Evolutionary conservation across 164 flowering plant species (phyloP).

Genomic region (Nymphaea colorata): DNA sequence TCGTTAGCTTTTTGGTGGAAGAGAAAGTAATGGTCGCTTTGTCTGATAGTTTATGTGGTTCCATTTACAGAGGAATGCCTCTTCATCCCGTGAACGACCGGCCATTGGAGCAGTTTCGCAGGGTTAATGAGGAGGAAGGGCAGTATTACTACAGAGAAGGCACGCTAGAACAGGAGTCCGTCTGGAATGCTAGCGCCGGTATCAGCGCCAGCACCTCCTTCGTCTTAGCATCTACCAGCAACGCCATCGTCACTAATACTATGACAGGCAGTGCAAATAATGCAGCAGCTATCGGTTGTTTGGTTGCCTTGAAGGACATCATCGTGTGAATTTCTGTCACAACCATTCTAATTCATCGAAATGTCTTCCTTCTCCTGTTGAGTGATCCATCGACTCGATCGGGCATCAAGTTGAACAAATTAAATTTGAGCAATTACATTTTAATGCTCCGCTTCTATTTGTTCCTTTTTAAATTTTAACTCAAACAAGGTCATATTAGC

Average conservation of each 20-base stretch:
- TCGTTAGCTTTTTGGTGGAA: no score
- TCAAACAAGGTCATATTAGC: no score
- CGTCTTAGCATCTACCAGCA: neutral
- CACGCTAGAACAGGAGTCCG: conserved; percentile 27
- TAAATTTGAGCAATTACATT: no score
- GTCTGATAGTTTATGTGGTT: no score
- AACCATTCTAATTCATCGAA: no score
- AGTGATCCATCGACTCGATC: no score
- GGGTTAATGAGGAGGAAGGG: conserved; percentile 29
- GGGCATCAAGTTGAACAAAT: no score
- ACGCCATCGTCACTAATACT: neutral
- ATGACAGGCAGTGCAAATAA: neutral
- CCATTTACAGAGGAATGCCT: conserved; percentile 41
- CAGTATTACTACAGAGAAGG: conserved; percentile 42
- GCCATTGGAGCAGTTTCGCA: conserved; percentile 19
- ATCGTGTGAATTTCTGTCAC: conserved; percentile 2
- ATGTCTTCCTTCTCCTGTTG: neutral
- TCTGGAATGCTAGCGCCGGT: neutral
- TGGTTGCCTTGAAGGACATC: conserved; percentile 15
- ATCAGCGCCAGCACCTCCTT: neutral
- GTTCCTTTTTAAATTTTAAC: no score
- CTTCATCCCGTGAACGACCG: conserved; percentile 24
- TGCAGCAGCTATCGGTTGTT: neutral
- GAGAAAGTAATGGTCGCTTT: no score
- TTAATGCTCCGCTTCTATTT: no score